These are phyloP conservation scores for Podaxis pistillaris DNA, from an alignment of 768 basidiomycete genomes.

Conservation along the genomic window DNA sequence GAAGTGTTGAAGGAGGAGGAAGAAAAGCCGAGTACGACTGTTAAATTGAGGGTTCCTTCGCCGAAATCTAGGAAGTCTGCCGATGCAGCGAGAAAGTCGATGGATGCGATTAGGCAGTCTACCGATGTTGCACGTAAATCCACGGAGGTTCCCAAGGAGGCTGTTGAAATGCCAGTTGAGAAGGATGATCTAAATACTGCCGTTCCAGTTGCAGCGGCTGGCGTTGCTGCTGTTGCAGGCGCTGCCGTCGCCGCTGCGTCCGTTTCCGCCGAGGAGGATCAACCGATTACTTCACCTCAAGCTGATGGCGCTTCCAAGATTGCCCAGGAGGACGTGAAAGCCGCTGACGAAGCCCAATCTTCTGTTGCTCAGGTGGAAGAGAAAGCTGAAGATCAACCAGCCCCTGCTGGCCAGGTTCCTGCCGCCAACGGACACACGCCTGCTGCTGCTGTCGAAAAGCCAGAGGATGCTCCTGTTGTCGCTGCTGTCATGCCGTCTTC, in stretches of 20 bases:
- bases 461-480: background rate
- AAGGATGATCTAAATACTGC: slow-evolving; percentile 15
- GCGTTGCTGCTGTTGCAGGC: background rate
- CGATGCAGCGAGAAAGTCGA: slow-evolving; percentile 24
- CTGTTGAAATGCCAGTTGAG: slow-evolving; percentile 3
- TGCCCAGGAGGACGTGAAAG: slow-evolving; percentile 10
- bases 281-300: slow-evolving; percentile 6
- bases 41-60: slow-evolving; percentile 28
- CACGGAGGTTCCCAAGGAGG: slow-evolving; percentile 12
- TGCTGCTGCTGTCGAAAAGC: background rate
- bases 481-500: background rate
- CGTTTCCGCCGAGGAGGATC: slow-evolving; percentile 7
- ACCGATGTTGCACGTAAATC: slow-evolving; percentile 3
- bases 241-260: slow-evolving; percentile 20
- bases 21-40: slow-evolving; percentile 5
- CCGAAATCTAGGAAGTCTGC: slow-evolving; percentile 28
- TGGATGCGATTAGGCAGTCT: background rate
- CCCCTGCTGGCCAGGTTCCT: background rate
- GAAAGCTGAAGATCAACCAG: background rate
- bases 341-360: slow-evolving; percentile 8
- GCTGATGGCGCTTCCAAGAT: background rate
- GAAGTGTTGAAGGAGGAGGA: slow-evolving; percentile 58
- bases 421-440: slow-evolving; percentile 14
- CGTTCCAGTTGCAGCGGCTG: slow-evolving; percentile 16
- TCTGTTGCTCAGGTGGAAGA: background rate